Conservation (phyloP, 2,329 filamentous ascomycete genomes). For the Trichoderma breve region DNA sequence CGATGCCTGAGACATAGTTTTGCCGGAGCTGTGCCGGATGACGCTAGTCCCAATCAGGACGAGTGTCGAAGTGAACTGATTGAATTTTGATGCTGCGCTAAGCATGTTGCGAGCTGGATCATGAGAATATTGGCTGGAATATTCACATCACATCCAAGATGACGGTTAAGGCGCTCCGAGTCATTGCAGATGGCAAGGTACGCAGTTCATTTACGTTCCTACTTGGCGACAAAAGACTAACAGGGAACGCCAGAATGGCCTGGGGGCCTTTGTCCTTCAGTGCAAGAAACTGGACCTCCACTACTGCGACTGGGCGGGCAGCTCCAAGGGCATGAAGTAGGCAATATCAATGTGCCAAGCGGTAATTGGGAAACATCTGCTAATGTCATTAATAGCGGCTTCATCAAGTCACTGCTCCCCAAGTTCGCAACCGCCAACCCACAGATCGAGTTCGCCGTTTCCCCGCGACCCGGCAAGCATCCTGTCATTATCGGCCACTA, state of each 20-base stretch:
- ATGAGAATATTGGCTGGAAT: conserved; percentile 31
- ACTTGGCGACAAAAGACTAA: not conserved
- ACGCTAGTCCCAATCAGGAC: conserved; percentile 30
- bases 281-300: conserved; percentile 95
- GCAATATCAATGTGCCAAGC: conserved; percentile 25
- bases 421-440: conserved; percentile 79
- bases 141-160: conserved; percentile 41
- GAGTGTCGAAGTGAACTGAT: conserved; percentile 7
- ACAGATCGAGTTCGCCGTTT: conserved; percentile 86
- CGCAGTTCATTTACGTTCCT: not conserved
- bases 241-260: conserved; percentile 69
- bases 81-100: conserved; percentile 4
- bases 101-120: conserved; percentile 24
- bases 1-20: conserved; percentile 22
- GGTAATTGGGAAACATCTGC: not conserved
- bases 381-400: conserved; percentile 54
- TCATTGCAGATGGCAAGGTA: conserved; percentile 55
- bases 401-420: conserved; percentile 74
- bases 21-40: conserved; percentile 25
- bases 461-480: conserved; percentile 84
- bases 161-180: conserved; percentile 54
- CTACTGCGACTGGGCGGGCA: conserved; percentile 96
- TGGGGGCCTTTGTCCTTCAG: conserved; percentile 94
- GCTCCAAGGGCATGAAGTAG: conserved; percentile 92
- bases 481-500: conserved; percentile 87